phyloP scores from a whole-genome alignment of 306 rosid species.

The Citrullus colocynthis region DNA sequence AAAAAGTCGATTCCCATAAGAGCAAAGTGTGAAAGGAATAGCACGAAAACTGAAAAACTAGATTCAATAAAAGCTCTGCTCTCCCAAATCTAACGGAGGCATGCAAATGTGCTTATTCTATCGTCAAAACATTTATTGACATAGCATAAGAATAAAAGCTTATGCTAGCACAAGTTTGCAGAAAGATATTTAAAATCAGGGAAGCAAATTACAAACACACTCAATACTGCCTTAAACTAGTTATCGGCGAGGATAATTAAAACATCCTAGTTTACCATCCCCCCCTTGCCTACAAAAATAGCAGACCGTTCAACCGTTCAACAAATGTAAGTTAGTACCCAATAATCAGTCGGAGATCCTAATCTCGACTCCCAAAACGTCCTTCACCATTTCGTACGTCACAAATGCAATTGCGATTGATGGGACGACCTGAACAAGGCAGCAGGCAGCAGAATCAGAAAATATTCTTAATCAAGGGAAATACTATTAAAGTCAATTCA shows the following conservation, averaged over 20 bases:
- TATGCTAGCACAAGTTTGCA: conserved; percentile 20
- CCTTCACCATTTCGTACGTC: conserved; percentile 89
- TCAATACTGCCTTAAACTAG: conserved; percentile 33
- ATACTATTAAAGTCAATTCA: not conserved
- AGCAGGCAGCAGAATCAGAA: conserved; percentile 7
- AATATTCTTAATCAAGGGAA: not conserved
- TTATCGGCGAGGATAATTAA: conserved; percentile 18
- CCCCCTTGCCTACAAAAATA: conserved; percentile 64
- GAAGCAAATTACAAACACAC: conserved; percentile 54
- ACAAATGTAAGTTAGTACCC: conserved; percentile 10
- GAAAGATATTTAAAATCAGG: conserved; percentile 13
- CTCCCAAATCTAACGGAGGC: conserved; percentile 26
- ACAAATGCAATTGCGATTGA: conserved; percentile 93
- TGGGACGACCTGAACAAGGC: conserved; percentile 79
- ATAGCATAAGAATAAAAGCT: conserved; percentile 31
- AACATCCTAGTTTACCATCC: conserved; percentile 35
- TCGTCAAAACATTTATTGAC: conserved; percentile 58
- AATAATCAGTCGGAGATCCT: conserved; percentile 69
- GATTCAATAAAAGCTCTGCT: conserved; percentile 23
- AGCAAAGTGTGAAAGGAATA: not conserved
- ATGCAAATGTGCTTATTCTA: conserved; percentile 35
- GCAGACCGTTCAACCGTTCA: conserved; percentile 21
- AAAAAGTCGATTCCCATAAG: not conserved
- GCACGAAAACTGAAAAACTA: not conserved
- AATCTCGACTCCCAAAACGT: conserved; percentile 89